These are phyloP conservation scores for Fusarium torulosum DNA, from an alignment of 2,329 filamentous ascomycete species.

Conservation along the genomic window DNA sequence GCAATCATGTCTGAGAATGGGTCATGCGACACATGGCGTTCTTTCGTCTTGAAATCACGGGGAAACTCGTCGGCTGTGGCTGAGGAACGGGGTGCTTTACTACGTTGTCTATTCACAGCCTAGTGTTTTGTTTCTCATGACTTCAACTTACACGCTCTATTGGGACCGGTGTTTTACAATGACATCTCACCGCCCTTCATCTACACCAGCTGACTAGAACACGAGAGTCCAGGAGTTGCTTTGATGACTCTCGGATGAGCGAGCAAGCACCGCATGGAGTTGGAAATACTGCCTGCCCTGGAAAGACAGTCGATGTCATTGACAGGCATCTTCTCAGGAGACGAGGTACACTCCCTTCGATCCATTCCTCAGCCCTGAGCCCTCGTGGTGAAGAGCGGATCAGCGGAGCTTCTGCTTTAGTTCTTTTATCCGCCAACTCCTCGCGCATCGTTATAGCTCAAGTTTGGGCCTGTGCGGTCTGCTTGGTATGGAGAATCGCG, in stretches of 20 bases:
- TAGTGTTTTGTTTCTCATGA: constrained; percentile 5
- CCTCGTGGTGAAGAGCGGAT: constrained; percentile 16
- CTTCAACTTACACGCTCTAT: neutral
- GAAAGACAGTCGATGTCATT: neutral
- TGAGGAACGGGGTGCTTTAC: constrained; percentile 6
- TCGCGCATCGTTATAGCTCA: neutral
- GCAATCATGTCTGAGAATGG: constrained; percentile 1
- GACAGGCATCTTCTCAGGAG: constrained; percentile 9
- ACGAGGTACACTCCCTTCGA: constrained; percentile 15
- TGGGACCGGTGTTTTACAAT: constrained; percentile 12
- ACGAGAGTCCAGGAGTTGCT: neutral
- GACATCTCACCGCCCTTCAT: constrained; percentile 33
- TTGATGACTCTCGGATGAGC: neutral
- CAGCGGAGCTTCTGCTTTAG: constrained; percentile 26
- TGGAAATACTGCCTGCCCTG: constrained; percentile 1
- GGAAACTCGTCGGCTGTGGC: constrained; percentile 5
- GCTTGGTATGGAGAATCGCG: constrained; percentile 15
- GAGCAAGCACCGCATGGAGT: neutral
- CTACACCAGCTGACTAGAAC: neutral
- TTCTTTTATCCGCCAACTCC: neutral
- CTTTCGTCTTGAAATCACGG: constrained; percentile 4
- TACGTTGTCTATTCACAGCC: neutral
- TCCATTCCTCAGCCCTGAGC: constrained; percentile 14
- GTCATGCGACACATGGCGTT: constrained; percentile 21
- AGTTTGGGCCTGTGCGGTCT: neutral